Conservation (phyloP, 108 stramenopile species). For the Nitzschia putrida region DNA sequence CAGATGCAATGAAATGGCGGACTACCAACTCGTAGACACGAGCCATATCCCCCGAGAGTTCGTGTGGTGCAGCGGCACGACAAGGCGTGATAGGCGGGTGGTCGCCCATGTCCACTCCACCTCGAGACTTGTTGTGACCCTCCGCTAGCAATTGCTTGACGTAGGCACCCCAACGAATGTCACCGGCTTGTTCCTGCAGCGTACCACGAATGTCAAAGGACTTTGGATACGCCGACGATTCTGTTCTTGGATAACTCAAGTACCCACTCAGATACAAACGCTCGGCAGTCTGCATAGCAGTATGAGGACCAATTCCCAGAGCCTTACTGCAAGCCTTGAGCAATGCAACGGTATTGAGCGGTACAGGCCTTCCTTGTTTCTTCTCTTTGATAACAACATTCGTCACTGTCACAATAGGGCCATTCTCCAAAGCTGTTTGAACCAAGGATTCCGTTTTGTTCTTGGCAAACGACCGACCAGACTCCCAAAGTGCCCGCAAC, state of each 20-base stretch:
- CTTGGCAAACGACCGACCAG: slow-evolving; percentile 73
- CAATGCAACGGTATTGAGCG: slow-evolving; percentile 78
- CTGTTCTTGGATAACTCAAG: slow-evolving; percentile 84
- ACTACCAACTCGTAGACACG: slow-evolving; percentile 87
- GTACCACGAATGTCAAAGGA: slow-evolving; percentile 80
- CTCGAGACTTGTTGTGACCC: slow-evolving; percentile 58
- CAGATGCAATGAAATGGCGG: slow-evolving; percentile 88
- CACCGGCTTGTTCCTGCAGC: slow-evolving; percentile 69
- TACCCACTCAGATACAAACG: slow-evolving; percentile 85
- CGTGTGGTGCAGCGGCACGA: slow-evolving; percentile 54
- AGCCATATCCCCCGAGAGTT: slow-evolving; percentile 76
- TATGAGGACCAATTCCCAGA: slow-evolving; percentile 83
- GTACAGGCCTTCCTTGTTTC: slow-evolving; percentile 84
- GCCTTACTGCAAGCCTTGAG: slow-evolving; percentile 85
- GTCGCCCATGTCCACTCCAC: slow-evolving; percentile 88
- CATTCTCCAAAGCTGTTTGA: slow-evolving; percentile 51
- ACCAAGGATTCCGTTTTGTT: slow-evolving; percentile 62
- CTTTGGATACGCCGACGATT: slow-evolving; percentile 78
- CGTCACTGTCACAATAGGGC: slow-evolving; percentile 49
- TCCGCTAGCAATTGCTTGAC: slow-evolving; percentile 59
- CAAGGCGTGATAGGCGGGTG: slow-evolving; percentile 89
- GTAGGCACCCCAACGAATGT: slow-evolving; percentile 75
- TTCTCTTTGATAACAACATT: slow-evolving; percentile 75
- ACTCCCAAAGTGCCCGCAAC: slow-evolving; percentile 69
- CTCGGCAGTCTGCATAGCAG: slow-evolving; percentile 75